phyloP scores from a whole-genome alignment of 345 rosid species.

The Populus deltoides region DNA sequence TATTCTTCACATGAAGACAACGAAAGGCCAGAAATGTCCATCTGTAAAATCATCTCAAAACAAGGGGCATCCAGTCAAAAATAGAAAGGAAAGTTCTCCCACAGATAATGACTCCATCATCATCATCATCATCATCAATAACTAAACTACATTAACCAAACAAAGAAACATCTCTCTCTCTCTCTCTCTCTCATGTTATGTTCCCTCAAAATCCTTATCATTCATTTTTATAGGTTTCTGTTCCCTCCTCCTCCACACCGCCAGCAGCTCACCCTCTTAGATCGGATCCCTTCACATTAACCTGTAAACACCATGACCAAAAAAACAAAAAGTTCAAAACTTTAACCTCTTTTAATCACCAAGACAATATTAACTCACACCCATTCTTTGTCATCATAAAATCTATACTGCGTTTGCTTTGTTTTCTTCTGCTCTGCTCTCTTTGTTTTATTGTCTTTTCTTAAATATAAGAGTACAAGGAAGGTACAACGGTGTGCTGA shows the following conservation, averaged over 20 bases:
- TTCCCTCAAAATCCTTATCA: slow-evolving; percentile 5
- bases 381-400: background rate
- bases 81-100: background rate
- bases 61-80: slow-evolving; percentile 9
- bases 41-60: background rate
- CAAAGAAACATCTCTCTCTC: background rate
- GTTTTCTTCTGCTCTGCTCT: background rate
- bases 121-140: background rate
- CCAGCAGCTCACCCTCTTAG: slow-evolving; percentile 44
- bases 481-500: background rate
- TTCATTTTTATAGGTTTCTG: slow-evolving; percentile 25
- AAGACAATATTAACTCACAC: background rate
- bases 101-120: slow-evolving; percentile 1
- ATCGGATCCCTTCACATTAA: slow-evolving; percentile 47
- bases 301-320: background rate
- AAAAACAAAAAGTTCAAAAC: background rate
- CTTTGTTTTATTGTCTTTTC: background rate
- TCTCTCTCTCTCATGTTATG: background rate
- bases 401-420: slow-evolving; percentile 9
- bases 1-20: background rate
- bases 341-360: background rate
- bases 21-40: background rate
- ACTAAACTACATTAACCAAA: background rate
- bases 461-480: background rate
- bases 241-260: slow-evolving; percentile 16